Conservation (phyloP, 345 rosid species). For the Brassica juncea region DNA sequence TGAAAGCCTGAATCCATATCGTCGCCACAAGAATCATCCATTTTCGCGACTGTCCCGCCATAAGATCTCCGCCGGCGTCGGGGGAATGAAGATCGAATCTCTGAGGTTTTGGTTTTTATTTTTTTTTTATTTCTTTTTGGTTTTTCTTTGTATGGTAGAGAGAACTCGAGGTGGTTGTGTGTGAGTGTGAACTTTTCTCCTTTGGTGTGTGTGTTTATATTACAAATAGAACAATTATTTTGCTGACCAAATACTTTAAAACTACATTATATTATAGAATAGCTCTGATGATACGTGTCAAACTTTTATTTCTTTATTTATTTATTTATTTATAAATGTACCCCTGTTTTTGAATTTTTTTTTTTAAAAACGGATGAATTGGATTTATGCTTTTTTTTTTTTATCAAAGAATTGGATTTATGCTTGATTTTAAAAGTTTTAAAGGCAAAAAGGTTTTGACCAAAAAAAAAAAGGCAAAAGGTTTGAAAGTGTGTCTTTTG, state of each 20-base stretch:
- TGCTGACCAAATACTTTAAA: not conserved
- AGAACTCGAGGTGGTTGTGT: constrained; percentile 18
- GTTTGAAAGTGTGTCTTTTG: not conserved
- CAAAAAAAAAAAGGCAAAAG: too few relatives aligned
- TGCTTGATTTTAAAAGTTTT: not conserved
- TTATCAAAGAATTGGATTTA: too few relatives aligned
- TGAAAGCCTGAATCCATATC: constrained; percentile 94
- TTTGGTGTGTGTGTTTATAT: constrained; percentile 6
- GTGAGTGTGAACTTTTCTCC: constrained; percentile 12
- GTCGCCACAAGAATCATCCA: constrained; percentile 96
- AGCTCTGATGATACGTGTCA: not conserved
- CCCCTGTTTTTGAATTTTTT: too few relatives aligned
- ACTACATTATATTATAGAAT: not conserved
- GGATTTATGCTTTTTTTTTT: not conserved
- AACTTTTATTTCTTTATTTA: not conserved
- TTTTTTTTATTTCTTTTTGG: not conserved
- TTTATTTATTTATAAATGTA: not conserved
- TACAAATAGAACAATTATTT: not conserved
- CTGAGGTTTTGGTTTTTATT: not conserved
- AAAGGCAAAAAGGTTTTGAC: not conserved
- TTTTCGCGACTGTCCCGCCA: constrained; percentile 84
- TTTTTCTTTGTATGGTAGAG: constrained; percentile 22
- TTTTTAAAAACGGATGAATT: too few relatives aligned
- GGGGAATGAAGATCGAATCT: not conserved
- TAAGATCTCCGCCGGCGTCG: constrained; percentile 8